phyloP scores from a whole-genome alignment of 2,329 filamentous ascomycete genomes.

The Pyrenophora seminiperda region DNA sequence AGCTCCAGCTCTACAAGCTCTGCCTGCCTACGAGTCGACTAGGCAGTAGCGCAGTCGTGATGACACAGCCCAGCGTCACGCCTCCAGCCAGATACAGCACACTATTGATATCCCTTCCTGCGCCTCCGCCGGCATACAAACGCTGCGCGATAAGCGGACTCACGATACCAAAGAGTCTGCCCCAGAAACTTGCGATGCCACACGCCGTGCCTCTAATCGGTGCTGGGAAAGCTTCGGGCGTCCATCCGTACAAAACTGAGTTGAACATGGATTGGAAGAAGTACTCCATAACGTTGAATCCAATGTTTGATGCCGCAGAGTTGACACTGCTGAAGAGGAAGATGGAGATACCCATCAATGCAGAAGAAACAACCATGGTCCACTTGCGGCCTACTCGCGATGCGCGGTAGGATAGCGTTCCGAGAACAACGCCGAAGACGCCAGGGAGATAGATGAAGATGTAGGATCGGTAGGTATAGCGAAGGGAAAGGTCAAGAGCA shows the following conservation, averaged over 20 bases:
- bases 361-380: constrained; percentile 53
- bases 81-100: constrained; percentile 63
- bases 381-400: constrained; percentile 52
- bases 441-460: constrained; percentile 61
- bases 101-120: constrained; percentile 52
- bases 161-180: constrained; percentile 62
- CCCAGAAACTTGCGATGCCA: constrained; percentile 64
- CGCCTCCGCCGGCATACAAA: constrained; percentile 36
- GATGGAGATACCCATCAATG: constrained; percentile 53
- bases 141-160: constrained; percentile 62
- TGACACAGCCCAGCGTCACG: constrained; percentile 58
- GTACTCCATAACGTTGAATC: constrained; percentile 59
- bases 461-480: constrained; percentile 59
- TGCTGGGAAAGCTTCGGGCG: constrained; percentile 59
- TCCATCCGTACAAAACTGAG: constrained; percentile 59
- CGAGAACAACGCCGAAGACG: constrained; percentile 58
- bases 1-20: constrained; percentile 9
- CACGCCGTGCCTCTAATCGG: constrained; percentile 59
- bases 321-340: constrained; percentile 55
- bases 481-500: constrained; percentile 50
- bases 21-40: constrained; percentile 40
- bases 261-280: constrained; percentile 61
- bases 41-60: constrained; percentile 58
- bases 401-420: constrained; percentile 54
- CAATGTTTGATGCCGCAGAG: constrained; percentile 53